Base-by-base conservation (phyloP, 805 yeast species). In the Zygosaccharomyces lentus region DNA sequence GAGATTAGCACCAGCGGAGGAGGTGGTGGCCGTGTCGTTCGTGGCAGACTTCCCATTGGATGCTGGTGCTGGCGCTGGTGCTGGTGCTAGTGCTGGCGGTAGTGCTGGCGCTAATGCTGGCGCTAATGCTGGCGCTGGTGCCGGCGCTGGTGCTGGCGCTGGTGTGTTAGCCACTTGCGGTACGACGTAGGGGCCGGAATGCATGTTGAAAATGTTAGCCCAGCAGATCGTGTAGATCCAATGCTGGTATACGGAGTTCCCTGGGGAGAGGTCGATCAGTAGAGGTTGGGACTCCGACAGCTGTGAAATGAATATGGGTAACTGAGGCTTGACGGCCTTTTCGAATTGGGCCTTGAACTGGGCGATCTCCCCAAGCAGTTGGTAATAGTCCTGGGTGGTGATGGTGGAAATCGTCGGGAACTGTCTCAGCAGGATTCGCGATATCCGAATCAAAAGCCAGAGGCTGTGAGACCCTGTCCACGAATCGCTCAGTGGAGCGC, bases 391-490 rank as follows among this genome's bases (percentile, higher is more conserved):
- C 9, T 56, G 46, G 6, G 59, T 57, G 6, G 54, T 53, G 17
- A 61, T 58, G 7, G 57, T 52, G 1, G 53, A 35, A 6, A 63
- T 58, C 4, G 46, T 44, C 6, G 68, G 68, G 41, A 58, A 60
- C 36, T 52, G 45, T 9, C 43, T 43, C 30, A 55, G 45, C 6
- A 61, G 39, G 8, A 59, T 26, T 41, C 56, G 53, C 2, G 55
- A 36, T 8, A 58, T 47, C 21, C 49, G 55, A 6, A 53, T 52
- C 34, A 64, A 29, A 2, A 54, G 19, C 15, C 45, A 42, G 9
- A 63, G 53, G 10, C 58, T 51, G 13, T 48, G 44, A 10, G 52
- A 31, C n/a, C 66, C 65, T 0, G 58, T 50, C 67, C 67, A 64
- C 21, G 49, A 43, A 5, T 48, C 37, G 12, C 37, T 47, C 15